phyloP scores from a whole-genome alignment of 768 basidiomycete species.

The Trametes meyenii region DNA sequence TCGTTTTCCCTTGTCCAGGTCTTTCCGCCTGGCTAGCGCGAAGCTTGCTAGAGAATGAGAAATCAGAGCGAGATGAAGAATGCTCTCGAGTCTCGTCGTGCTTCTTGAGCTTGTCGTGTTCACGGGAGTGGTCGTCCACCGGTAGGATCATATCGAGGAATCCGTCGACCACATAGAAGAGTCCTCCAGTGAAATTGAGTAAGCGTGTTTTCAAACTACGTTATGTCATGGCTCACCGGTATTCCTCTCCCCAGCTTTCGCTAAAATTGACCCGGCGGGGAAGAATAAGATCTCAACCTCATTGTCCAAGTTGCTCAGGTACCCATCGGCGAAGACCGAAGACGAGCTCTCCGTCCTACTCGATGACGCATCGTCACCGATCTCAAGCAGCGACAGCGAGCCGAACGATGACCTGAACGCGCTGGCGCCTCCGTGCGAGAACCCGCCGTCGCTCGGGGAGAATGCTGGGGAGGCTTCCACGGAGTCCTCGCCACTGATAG shows the following conservation, averaged over 20 bases:
- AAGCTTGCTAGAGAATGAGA: slow-evolving; percentile 6
- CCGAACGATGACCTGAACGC: slow-evolving; percentile 69
- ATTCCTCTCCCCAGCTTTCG: slow-evolving; percentile 87
- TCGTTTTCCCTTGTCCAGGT: slow-evolving; percentile 33
- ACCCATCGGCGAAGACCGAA: slow-evolving; percentile 49
- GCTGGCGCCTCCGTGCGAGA: slow-evolving; percentile 32
- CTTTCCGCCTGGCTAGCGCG: slow-evolving; percentile 15
- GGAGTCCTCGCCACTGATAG: slow-evolving; percentile 69
- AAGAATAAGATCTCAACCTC: slow-evolving; percentile 97
- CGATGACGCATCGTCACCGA: slow-evolving; percentile 67
- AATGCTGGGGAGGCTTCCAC: slow-evolving; percentile 68
- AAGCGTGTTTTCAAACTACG: background rate
- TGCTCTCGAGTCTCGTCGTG: slow-evolving; percentile 3
- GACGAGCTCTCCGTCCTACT: slow-evolving; percentile 66
- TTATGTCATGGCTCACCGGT: slow-evolving; percentile 55
- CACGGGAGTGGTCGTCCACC: slow-evolving; percentile 29
- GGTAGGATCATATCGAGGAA: slow-evolving; percentile 91
- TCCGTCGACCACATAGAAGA: slow-evolving; percentile 96
- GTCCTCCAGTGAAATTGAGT: slow-evolving; percentile 43
- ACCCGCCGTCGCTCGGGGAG: slow-evolving; percentile 48
- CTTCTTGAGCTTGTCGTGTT: slow-evolving; percentile 10
- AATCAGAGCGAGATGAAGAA: slow-evolving; percentile 17
- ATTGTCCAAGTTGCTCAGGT: slow-evolving; percentile 88
- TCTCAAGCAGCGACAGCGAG: slow-evolving; percentile 71
- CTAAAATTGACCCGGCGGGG: slow-evolving; percentile 81